Conservation (phyloP, 2,329 filamentous ascomycete genomes). For the Sporothrix humicola region DNA sequence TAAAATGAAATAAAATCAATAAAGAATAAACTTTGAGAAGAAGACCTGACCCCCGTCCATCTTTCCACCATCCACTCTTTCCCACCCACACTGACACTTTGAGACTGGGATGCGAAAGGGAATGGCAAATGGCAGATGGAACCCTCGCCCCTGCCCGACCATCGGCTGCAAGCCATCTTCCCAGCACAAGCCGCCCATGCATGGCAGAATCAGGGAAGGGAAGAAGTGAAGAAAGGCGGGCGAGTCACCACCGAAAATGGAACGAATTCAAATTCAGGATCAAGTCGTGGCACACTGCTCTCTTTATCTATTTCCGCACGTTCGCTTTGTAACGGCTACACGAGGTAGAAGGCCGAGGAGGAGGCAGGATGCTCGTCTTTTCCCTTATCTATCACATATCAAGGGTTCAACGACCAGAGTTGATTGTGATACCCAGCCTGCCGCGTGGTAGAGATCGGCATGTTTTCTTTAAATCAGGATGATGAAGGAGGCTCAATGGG, state of each 20-base stretch:
- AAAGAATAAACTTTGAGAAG: neutral
- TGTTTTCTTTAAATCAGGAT: neutral
- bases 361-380: neutral
- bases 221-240: neutral
- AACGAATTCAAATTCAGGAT: neutral
- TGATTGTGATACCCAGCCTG: neutral
- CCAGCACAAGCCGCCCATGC: conserved; percentile 7
- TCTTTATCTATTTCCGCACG: neutral
- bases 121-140: neutral
- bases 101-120: neutral
- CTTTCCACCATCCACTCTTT: neutral
- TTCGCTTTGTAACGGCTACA: conserved; percentile 27
- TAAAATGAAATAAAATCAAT: neutral
- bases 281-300: neutral
- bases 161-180: conserved; percentile 26
- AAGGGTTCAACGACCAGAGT: neutral
- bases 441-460: conserved; percentile 16
- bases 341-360: neutral
- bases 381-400: neutral
- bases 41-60: neutral
- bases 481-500: neutral
- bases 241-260: neutral
- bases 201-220: neutral
- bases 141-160: conserved; percentile 3
- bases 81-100: conserved; percentile 18